These are phyloP conservation scores for Arctostaphylos glauca DNA, from an alignment of 148 eudicot species.

Conservation along the genomic window DNA sequence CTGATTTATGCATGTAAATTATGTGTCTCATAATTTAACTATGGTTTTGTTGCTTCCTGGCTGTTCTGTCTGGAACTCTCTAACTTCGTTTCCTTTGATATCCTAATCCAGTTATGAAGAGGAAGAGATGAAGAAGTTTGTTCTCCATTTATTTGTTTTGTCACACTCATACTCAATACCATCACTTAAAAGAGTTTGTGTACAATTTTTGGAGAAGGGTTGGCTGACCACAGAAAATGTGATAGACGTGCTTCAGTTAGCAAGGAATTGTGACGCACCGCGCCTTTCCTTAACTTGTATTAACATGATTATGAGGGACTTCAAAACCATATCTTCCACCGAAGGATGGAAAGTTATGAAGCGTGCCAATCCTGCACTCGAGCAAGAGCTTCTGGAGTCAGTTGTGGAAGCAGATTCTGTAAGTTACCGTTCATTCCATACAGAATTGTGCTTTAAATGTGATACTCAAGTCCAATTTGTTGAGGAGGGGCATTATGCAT, in stretches of 20 bases:
- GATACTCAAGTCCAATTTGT: not conserved
- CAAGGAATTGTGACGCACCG: constrained; percentile 67
- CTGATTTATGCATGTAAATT: not conserved
- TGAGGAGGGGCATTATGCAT: not conserved
- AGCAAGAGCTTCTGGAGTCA: constrained; percentile 73
- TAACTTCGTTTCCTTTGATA: constrained; percentile 11
- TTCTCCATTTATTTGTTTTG: constrained; percentile 67
- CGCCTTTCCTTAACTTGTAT: constrained; percentile 53
- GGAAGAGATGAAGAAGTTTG: constrained; percentile 68
- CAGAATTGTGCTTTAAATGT: not conserved
- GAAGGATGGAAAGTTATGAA: constrained; percentile 90
- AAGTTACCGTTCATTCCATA: constrained; percentile 25
- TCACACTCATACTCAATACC: constrained; percentile 65
- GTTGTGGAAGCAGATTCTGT: constrained; percentile 82
- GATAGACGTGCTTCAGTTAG: constrained; percentile 73
- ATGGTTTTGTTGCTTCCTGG: not conserved
- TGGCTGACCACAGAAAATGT: constrained; percentile 64
- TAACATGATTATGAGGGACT: constrained; percentile 56
- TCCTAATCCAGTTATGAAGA: constrained; percentile 58
- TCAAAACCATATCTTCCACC: constrained; percentile 52
- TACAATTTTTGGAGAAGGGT: constrained; percentile 49
- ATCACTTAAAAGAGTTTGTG: constrained; percentile 56
- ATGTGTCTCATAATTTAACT: not conserved
- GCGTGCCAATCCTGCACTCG: constrained; percentile 59
- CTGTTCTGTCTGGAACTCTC: not conserved